Evolutionary conservation across 164 flowering plant genomes (phyloP).

Genomic region (Piper longum): DNA sequence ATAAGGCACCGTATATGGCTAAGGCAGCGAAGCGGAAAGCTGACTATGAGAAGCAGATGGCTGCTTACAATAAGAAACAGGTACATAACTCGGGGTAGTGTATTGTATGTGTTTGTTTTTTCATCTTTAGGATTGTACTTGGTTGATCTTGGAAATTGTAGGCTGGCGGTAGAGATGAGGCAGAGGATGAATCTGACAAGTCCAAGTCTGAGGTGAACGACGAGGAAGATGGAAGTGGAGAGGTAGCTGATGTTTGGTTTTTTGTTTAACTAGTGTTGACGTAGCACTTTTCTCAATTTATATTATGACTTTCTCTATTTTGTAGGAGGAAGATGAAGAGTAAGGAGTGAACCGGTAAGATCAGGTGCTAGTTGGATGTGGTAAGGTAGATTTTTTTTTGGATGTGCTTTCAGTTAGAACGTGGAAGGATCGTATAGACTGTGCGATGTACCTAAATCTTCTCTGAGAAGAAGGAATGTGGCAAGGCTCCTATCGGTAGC

Average conservation of each 20-base stretch:
- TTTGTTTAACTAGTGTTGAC: not conserved
- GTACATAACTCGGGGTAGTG: conserved; percentile 11
- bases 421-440: not conserved
- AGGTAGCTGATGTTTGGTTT: conserved; percentile 5
- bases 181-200: conserved; percentile 52
- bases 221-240: conserved; percentile 53
- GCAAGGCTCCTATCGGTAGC: not conserved
- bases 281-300: too few species aligned
- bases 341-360: not conserved
- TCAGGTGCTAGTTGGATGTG: not conserved
- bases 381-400: not conserved
- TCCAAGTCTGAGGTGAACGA: conserved; percentile 66
- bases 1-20: conserved; percentile 59
- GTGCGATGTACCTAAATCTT: not conserved
- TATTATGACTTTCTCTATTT: not conserved
- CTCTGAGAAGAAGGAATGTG: not conserved
- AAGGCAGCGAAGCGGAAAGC: conserved; percentile 68
- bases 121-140: too few species aligned
- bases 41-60: conserved; percentile 58
- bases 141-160: not conserved
- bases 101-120: too few species aligned
- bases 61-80: conserved; percentile 64
- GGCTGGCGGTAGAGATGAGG: conserved; percentile 27
- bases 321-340: conserved; percentile 10
- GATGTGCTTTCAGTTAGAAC: not conserved